Evolutionary conservation across 2,329 filamentous ascomycete genomes (phyloP), one percentile per base, ranked within the genome.

Genomic region (Fusarium acutatum): DNA sequence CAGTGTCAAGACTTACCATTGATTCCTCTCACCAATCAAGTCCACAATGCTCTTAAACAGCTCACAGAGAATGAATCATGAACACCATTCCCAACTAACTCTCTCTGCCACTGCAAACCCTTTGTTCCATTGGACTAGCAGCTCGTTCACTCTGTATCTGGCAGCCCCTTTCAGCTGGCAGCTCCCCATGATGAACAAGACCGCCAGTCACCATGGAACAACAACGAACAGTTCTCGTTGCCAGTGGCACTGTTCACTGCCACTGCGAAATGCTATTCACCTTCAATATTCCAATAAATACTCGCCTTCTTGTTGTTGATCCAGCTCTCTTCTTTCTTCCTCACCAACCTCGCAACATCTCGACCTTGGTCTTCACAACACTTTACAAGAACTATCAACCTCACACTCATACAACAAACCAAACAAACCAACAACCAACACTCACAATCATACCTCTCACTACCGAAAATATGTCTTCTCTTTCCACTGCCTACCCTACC

Each of bases 51-150:
- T 20, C 49, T 14, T 13, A 15, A 22, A 9, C 17, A 24, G 1
- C 30, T 5, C 5, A 12, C 1, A 22, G 9, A 35, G 18, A 2
- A 52, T 12, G 17, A 52, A 26, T 11, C n/a, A 35, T 12, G 13
- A 35, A 20, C 17, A 24, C 1, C 2, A 2, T 3, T 6, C 0
- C 5, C 5, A 3, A 7, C 0, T 0, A 2, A 24, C 11, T 6
- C 6, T 11, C 4, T 24, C 4, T 50, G 12, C 11, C 30, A 34
- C 9, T 52, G n/a, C 47, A 0, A 24, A 2, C 0, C 0, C 30
- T 24, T 35, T 52, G 17, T 12, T 52, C 3, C 3, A 24, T 11
- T 50, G 6, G 0, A 11, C 13, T 34, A 0, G 0, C 7, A 35
- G 1, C 6, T 26, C 17, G 17, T 15, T 18, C 13, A 30, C 0